Evolutionary conservation across 2,329 filamentous ascomycete species (phyloP).

Genomic region (Dothiorella sarmentorum): DNA sequence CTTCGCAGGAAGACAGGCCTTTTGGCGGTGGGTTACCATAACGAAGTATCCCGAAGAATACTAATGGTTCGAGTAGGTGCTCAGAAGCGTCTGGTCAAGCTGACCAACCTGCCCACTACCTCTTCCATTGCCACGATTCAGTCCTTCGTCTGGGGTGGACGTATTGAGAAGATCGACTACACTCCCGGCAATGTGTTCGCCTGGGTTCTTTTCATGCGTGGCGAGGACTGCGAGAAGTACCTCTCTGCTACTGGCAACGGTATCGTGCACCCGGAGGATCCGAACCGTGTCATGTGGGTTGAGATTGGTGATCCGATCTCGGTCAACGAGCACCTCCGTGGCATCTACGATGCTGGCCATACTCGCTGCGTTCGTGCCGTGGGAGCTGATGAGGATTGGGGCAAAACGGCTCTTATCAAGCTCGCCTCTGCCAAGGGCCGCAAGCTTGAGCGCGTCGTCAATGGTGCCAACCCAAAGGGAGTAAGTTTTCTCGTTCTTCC

Average conservation of each 20-base stretch:
- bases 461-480: slow-evolving; percentile 37
- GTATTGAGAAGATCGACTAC: slow-evolving; percentile 31
- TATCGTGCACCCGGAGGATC: slow-evolving; percentile 25
- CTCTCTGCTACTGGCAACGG: slow-evolving; percentile 35
- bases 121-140: slow-evolving; percentile 23
- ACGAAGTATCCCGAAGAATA: neutral
- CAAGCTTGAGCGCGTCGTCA: slow-evolving; percentile 45
- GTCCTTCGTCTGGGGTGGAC: slow-evolving; percentile 38
- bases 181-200: slow-evolving; percentile 26
- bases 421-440: slow-evolving; percentile 37
- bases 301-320: slow-evolving; percentile 22
- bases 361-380: slow-evolving; percentile 47
- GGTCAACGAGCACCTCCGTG: slow-evolving; percentile 38
- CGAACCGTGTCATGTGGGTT: slow-evolving; percentile 27
- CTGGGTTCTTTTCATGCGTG: slow-evolving; percentile 33
- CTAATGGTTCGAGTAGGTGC: neutral
- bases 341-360: slow-evolving; percentile 39
- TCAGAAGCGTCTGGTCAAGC: slow-evolving; percentile 19
- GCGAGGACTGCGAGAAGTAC: slow-evolving; percentile 33
- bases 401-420: slow-evolving; percentile 35
- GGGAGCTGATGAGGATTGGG: slow-evolving; percentile 41
- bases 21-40: neutral
- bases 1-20: neutral
- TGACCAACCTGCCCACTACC: slow-evolving; percentile 18
- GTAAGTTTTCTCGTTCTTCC: slow-evolving; percentile 32